Conservation (phyloP, 2,329 filamentous ascomycete genomes). For the Didymellaceae sp. region DNA sequence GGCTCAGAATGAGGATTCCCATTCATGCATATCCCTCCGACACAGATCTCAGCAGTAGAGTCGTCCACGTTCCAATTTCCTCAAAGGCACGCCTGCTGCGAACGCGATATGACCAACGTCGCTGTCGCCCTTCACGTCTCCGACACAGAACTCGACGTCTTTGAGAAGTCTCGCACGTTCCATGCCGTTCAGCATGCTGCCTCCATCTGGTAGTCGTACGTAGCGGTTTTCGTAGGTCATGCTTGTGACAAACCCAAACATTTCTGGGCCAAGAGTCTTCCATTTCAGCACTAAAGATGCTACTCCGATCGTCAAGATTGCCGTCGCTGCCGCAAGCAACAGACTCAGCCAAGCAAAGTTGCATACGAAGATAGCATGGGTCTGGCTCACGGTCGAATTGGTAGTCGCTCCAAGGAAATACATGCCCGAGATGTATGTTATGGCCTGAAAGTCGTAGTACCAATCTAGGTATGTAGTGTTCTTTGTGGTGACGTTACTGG, state of each 20-base stretch:
- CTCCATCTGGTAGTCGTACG: slow-evolving; percentile 36
- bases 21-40: slow-evolving; percentile 4
- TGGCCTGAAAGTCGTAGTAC: neutral
- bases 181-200: slow-evolving; percentile 41
- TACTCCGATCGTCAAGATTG: slow-evolving; percentile 30
- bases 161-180: slow-evolving; percentile 43
- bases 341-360: slow-evolving; percentile 40
- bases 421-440: too few species aligned
- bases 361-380: slow-evolving; percentile 34
- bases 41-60: slow-evolving; percentile 29
- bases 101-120: slow-evolving; percentile 47
- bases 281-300: slow-evolving; percentile 33
- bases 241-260: slow-evolving; percentile 47
- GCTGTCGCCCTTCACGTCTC: slow-evolving; percentile 37
- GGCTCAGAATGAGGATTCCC: neutral
- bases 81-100: slow-evolving; percentile 38
- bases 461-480: neutral
- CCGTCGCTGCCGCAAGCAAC: slow-evolving; percentile 24
- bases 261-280: slow-evolving; percentile 39
- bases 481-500: neutral
- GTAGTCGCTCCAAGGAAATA: slow-evolving; percentile 40
- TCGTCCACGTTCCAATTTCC: slow-evolving; percentile 36
- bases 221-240: slow-evolving; percentile 49
- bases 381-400: slow-evolving; percentile 14
- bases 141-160: slow-evolving; percentile 40